Percentiles rank a stretch among this genome's conserved stretches.
phyloP scores from a whole-genome alignment of 306 rosid species.

The Medicago arabica region DNA sequence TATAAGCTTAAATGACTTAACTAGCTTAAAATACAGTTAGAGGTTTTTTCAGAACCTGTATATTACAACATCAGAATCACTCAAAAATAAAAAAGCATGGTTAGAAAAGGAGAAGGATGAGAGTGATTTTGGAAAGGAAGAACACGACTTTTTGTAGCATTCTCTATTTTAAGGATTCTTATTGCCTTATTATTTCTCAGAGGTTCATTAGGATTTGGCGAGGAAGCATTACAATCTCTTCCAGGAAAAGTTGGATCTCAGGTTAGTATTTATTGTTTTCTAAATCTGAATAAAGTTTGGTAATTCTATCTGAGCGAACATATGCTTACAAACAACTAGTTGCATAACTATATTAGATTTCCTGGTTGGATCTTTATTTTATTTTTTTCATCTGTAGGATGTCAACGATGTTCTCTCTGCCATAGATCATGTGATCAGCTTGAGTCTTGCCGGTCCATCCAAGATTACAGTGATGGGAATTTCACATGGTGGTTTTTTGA shows the following conservation, averaged over 20 bases:
- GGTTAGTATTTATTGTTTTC: constrained; percentile 59
- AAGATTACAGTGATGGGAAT: constrained; percentile 86
- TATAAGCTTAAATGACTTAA: no score
- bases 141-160: background rate
- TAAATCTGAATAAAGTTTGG: constrained; percentile 1
- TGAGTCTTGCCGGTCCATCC: constrained; percentile 73
- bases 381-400: constrained; percentile 60
- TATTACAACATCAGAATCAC: background rate
- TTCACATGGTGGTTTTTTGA: constrained; percentile 95
- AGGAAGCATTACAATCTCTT: constrained; percentile 95
- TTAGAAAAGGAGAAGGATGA: no score
- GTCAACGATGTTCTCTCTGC: constrained; percentile 85
- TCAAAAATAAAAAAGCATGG: background rate
- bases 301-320: background rate
- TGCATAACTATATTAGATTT: background rate
- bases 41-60: background rate
- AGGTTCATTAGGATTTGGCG: constrained; percentile 50
- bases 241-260: constrained; percentile 87
- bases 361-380: constrained; percentile 28
- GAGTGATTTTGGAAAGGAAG: no score
- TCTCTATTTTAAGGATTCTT: constrained; percentile 33
- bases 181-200: constrained; percentile 28
- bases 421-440: constrained; percentile 69
- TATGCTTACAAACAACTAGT: constrained; percentile 1
- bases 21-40: background rate